Percentiles rank a stretch among this genome's conserved stretches.
Evolutionary conservation across 2,329 filamentous ascomycete species (phyloP).

Genomic region (Diaporthe humulicola): DNA sequence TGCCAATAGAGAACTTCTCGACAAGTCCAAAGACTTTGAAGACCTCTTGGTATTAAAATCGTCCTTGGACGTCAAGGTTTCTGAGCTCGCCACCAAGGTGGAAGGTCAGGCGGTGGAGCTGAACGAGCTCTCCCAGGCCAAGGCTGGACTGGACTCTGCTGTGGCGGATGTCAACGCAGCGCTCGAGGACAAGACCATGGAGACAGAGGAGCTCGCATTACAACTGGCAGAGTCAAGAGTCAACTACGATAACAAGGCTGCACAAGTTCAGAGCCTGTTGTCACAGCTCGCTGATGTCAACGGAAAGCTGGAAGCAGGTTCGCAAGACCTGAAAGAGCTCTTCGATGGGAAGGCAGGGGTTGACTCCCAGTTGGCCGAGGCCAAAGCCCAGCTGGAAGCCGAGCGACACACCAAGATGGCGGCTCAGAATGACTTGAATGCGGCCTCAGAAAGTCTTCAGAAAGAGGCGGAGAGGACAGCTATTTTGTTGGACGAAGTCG

Average conservation of each 20-base stretch:
- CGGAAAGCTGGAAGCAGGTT: slow-evolving; percentile 6
- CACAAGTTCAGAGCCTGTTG: background rate
- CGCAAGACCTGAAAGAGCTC: background rate
- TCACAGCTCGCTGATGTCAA: slow-evolving; percentile 14
- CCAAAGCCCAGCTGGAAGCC: background rate
- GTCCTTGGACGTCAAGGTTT: background rate
- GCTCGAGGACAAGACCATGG: slow-evolving; percentile 8
- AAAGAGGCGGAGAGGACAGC: slow-evolving; percentile 45
- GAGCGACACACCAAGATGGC: background rate
- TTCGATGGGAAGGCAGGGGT: slow-evolving; percentile 14
- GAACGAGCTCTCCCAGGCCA: background rate
- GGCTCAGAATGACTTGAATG: slow-evolving; percentile 36
- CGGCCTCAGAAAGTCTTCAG: slow-evolving; percentile 44
- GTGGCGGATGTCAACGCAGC: background rate
- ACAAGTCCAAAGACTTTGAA: background rate
- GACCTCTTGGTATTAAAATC: background rate
- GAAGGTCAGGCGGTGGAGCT: background rate
- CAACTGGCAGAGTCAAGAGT: slow-evolving; percentile 17
- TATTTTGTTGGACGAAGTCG: slow-evolving; percentile 42
- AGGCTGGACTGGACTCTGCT: background rate
- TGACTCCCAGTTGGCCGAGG: slow-evolving; percentile 10
- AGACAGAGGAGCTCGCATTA: slow-evolving; percentile 1
- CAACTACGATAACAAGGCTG: slow-evolving; percentile 16
- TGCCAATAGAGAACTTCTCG: background rate
- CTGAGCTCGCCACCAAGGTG: background rate